Evolutionary conservation across 2,329 filamentous ascomycete species (phyloP), one percentile per base, ranked within the genome.

Genomic region (Ophiosphaerella narmari): DNA sequence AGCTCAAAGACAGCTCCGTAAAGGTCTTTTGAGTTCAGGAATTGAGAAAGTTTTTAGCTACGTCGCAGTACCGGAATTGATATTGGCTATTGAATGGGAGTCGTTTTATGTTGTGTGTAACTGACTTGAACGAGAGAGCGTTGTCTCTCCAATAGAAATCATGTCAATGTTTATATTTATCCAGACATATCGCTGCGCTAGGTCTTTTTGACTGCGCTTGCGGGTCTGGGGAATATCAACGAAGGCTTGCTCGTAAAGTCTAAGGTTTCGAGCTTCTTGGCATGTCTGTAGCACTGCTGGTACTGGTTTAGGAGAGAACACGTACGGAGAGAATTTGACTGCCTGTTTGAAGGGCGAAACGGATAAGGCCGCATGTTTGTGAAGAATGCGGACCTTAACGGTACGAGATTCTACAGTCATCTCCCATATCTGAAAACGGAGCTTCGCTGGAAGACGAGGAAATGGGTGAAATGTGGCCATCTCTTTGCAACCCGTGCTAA

Each of bases 181-280:
- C 32, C 9, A 34, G 12, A 12, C 9, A 12, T 34, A 12, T 8
- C 5, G 32, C 8, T 34, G 12, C 12, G 5, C 8, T 12, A 34
- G 5, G 32, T 34, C 32, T 14, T 14, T 5, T 14, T 34, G 32
- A 14, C 14, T 12, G 32, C 8, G 32, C 8, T 34, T 12, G 5
- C 14, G 18, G 18, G 4, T 18, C 18, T 18, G 2, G 18, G 18
- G 18, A 2, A 2, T 18, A 18, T 18, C 18, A 29, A 11, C 7
- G 96, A 96, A 61, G 4, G 47, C 26, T 41, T 31, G 31, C 23
- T 51, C 1, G 23, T 57, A 54, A 1, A 49, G 29, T 21, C 48
- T 26, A 26, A 43, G 43, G 33, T 46, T 50, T 35, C 50, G 50
- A 24, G 50, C 50, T 46, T 53, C 54, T 13, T 47, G 32, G 37